A percentile compares a stretch with the other conserved stretches of the same genome.
Evolutionary conservation across 148 eudicot genomes (phyloP).

Genomic region (Gaultheria prostrata): DNA sequence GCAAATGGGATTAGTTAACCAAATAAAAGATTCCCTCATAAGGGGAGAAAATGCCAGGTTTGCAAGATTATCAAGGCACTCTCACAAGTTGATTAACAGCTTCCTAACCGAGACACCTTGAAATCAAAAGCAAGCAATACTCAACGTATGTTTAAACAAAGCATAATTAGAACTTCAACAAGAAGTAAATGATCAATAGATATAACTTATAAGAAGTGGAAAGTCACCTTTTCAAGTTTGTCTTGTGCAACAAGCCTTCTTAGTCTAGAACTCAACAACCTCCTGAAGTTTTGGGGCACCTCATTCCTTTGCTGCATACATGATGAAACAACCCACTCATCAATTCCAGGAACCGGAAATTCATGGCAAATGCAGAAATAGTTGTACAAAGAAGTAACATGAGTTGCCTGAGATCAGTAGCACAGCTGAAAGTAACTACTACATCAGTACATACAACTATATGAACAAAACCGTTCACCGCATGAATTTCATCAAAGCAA

Average conservation of each 20-base stretch:
- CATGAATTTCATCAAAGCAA: background rate
- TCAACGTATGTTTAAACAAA: background rate
- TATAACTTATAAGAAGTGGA: background rate
- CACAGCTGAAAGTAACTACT: background rate
- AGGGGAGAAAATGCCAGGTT: slow-evolving; percentile 2
- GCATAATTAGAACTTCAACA: background rate
- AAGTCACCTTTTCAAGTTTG: slow-evolving; percentile 72
- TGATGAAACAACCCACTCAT: slow-evolving; percentile 4
- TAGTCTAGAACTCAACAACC: slow-evolving; percentile 59
- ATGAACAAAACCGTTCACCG: background rate
- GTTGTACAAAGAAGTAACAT: background rate
- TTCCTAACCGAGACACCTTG: background rate
- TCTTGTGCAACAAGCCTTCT: slow-evolving; percentile 72
- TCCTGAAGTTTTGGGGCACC: slow-evolving; percentile 70
- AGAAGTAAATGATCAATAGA: background rate
- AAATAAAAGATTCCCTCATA: background rate
- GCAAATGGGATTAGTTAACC: background rate
- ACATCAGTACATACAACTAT: background rate
- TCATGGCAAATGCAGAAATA: slow-evolving; percentile 1
- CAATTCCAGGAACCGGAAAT: background rate
- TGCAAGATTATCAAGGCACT: background rate
- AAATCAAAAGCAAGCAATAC: slow-evolving; percentile 2
- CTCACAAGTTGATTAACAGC: background rate
- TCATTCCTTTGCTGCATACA: slow-evolving; percentile 67
- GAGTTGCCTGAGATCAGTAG: slow-evolving; percentile 3